A percentile compares a stretch with the other conserved stretches of the same genome.
phyloP scores from a whole-genome alignment of 2,329 filamentous ascomycete species.

The Penicillium sclerotiorum region DNA sequence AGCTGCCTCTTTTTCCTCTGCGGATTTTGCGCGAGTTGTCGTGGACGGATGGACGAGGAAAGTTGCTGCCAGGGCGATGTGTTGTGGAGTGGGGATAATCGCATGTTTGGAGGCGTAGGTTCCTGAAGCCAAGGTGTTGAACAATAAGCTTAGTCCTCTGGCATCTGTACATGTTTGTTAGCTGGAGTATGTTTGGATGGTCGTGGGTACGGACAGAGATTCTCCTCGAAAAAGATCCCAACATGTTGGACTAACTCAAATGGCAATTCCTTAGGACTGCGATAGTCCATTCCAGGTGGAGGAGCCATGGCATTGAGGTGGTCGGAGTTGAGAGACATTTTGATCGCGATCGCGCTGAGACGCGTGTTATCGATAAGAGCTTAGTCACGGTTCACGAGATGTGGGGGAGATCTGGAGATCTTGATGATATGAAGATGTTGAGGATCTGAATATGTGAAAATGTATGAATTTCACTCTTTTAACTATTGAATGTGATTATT shows the following conservation, averaged over 20 bases:
- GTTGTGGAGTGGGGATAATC: constrained; percentile 68
- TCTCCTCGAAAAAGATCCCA: constrained; percentile 74
- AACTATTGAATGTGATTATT: too few relatives aligned
- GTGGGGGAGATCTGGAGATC: not conserved
- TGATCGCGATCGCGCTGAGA: constrained; percentile 12
- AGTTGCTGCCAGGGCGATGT: constrained; percentile 77
- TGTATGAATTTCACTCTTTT: too few relatives aligned
- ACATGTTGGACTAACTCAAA: constrained; percentile 67
- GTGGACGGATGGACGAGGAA: constrained; percentile 79
- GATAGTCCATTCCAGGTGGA: constrained; percentile 46
- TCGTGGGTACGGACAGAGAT: constrained; percentile 58
- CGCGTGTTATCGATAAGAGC: constrained; percentile 28
- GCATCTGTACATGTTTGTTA: constrained; percentile 44
- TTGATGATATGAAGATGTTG: not conserved
- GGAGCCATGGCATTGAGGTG: constrained; percentile 22
- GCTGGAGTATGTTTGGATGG: not conserved
- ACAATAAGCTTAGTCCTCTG: constrained; percentile 66
- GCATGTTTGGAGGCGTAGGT: constrained; percentile 50
- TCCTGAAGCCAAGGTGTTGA: constrained; percentile 40
- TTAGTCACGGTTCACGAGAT: constrained; percentile 16
- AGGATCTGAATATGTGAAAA: not conserved
- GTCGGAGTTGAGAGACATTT: constrained; percentile 9
- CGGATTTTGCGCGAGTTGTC: constrained; percentile 70
- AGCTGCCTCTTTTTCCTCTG: constrained; percentile 64
- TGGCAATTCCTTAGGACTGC: constrained; percentile 59